Conservation (phyloP, 495 filamentous ascomycete species). For the Penicillium pancosmium region DNA sequence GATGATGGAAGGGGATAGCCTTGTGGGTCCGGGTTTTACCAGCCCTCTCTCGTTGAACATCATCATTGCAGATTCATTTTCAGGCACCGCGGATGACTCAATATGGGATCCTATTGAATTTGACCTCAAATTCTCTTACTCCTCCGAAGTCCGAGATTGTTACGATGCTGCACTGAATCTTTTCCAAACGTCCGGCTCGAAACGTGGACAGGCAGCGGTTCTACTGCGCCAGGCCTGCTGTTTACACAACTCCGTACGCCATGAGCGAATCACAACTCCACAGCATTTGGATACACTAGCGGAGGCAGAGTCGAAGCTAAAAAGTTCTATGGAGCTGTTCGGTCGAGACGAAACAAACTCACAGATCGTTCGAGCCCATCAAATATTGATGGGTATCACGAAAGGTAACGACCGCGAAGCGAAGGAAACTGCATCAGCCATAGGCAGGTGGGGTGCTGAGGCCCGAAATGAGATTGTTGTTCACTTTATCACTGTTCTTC, state of each 20-base stretch:
- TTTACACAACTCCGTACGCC: constrained; percentile 19
- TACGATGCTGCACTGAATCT: constrained; percentile 20
- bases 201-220: constrained; percentile 23
- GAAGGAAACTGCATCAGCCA: constrained; percentile 20
- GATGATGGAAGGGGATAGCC: constrained; percentile 26
- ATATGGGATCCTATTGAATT: constrained; percentile 28
- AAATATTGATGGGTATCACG: constrained; percentile 25
- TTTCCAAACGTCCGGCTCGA: constrained; percentile 17
- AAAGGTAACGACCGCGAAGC: constrained; percentile 10
- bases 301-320: constrained; percentile 16
- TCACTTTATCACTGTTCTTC: constrained; percentile 19
- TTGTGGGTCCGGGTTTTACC: constrained; percentile 26
- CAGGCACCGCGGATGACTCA: constrained; percentile 10
- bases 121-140: constrained; percentile 19
- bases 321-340: constrained; percentile 20
- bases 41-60: constrained; percentile 28
- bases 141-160: constrained; percentile 3
- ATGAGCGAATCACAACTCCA: constrained; percentile 5
- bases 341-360: constrained; percentile 25
- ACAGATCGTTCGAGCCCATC: constrained; percentile 24
- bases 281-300: constrained; percentile 9
- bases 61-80: constrained; percentile 11
- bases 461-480: constrained; percentile 21
- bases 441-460: constrained; percentile 25
- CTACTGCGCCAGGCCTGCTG: constrained; percentile 30